Evolutionary conservation across 345 rosid species (phyloP).

Genomic region (Hirschfeldia incana): DNA sequence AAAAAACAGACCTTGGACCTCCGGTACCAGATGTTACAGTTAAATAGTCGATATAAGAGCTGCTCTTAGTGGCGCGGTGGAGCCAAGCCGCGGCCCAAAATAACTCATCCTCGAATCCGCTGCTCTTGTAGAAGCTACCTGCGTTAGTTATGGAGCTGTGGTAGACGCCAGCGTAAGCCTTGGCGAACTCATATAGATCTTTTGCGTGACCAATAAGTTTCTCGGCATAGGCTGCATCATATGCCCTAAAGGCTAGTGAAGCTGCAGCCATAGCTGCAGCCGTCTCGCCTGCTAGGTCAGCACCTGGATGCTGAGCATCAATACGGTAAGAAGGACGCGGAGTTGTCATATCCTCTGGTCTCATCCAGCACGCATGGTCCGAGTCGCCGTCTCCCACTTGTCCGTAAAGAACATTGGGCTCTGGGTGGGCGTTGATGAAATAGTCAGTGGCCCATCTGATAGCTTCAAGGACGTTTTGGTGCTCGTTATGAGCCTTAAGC

Average conservation of each 20-base stretch:
- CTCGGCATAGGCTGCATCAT: constrained; percentile 41
- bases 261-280: constrained; percentile 74
- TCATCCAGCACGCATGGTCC: constrained; percentile 71
- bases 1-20: constrained; percentile 64
- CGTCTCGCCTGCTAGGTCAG: constrained; percentile 59
- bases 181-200: constrained; percentile 49
- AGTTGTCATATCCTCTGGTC: constrained; percentile 81
- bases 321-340: constrained; percentile 47
- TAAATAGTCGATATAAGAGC: constrained; percentile 59
- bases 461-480: constrained; percentile 46
- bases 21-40: constrained; percentile 57
- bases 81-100: constrained; percentile 98
- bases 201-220: constrained; percentile 52
- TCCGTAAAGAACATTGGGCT: constrained; percentile 51
- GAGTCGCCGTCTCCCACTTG: constrained; percentile 60
- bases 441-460: constrained; percentile 72
- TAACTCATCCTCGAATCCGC: constrained; percentile 70
- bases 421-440: constrained; percentile 60
- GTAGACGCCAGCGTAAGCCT: constrained; percentile 36
- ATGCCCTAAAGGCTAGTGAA: constrained; percentile 47
- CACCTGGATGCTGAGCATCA: constrained; percentile 7
- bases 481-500: constrained; percentile 38
- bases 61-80: constrained; percentile 68
- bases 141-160: constrained; percentile 40
- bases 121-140: constrained; percentile 47